Percentiles rank a stretch among this genome's conserved stretches.
phyloP scores from a whole-genome alignment of 805 yeast species.

The Ogataea paraovalis region DNA sequence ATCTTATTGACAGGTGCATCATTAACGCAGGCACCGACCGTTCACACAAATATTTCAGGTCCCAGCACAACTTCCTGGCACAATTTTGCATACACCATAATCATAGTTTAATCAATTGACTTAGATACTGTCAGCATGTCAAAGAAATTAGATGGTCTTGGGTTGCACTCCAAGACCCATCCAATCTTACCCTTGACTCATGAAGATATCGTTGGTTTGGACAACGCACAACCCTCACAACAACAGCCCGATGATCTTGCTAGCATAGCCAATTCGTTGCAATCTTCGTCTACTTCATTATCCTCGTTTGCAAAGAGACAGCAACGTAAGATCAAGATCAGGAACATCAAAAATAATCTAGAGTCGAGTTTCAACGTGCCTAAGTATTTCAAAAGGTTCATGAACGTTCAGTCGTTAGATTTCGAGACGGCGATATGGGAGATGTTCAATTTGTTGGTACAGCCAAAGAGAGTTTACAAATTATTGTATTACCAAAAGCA shows the following conservation, averaged over 20 bases:
- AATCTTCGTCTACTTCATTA: conserved; percentile 22
- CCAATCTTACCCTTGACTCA: conserved; percentile 21
- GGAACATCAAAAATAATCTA: conserved; percentile 16
- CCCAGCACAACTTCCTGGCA: too few relatives aligned
- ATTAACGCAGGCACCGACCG: too few relatives aligned
- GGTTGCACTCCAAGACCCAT: conserved; percentile 13
- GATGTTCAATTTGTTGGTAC: conserved; percentile 63
- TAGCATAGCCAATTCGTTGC: conserved; percentile 25
- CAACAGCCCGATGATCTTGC: conserved; percentile 21
- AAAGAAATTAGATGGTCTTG: conserved; percentile 19
- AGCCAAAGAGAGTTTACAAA: conserved; percentile 79
- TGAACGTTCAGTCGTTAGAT: conserved; percentile 78
- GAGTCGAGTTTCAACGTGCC: conserved; percentile 23
- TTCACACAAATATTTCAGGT: too few relatives aligned
- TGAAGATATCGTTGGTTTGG: conserved; percentile 16
- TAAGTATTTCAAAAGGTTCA: conserved; percentile 38
- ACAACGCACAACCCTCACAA: conserved; percentile 4
- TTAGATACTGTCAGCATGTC: conserved; percentile 7
- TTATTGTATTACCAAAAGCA: conserved; percentile 79
- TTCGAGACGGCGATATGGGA: conserved; percentile 95
- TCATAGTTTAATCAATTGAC: not conserved
- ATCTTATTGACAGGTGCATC: too few relatives aligned
- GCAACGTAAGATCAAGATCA: conserved; percentile 20
- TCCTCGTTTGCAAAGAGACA: conserved; percentile 25
- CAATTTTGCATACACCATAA: too few relatives aligned